A percentile compares a stretch with the other conserved stretches of the same genome.
phyloP scores from a whole-genome alignment of 108 stramenopile species.

The Cyclostephanos tholiformis region DNA sequence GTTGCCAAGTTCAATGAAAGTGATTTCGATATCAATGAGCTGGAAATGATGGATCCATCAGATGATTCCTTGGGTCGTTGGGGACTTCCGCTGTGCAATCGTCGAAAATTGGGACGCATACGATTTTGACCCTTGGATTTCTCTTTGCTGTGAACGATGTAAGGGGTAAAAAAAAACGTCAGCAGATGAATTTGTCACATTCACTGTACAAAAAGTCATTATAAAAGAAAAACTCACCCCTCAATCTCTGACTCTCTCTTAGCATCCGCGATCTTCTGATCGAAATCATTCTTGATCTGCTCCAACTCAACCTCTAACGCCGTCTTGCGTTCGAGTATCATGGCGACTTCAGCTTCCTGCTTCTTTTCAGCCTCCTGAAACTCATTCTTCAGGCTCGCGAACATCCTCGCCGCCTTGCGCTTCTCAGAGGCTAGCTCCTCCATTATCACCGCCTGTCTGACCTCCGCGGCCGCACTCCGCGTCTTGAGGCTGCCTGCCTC shows the following conservation, averaged over 20 bases:
- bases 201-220: neutral
- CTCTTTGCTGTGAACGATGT: conserved; percentile 20
- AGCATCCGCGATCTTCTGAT: conserved; percentile 20
- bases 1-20: neutral
- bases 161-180: neutral
- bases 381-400: conserved; percentile 47
- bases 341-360: conserved; percentile 46
- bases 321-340: conserved; percentile 46
- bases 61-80: neutral
- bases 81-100: neutral
- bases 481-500: conserved; percentile 81
- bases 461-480: conserved; percentile 80
- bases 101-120: conserved; percentile 28
- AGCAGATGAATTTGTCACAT: neutral
- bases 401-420: conserved; percentile 39
- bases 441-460: conserved; percentile 68
- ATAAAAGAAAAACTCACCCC: conserved; percentile 13
- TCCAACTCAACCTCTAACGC: conserved; percentile 62
- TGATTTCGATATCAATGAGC: neutral
- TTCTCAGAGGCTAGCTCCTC: conserved; percentile 69
- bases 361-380: conserved; percentile 37
- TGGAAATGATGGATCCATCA: neutral
- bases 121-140: conserved; percentile 35
- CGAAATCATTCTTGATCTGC: conserved; percentile 27
- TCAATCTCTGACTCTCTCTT: conserved; percentile 40